Evolutionary conservation across 257 asterid species (phyloP), one percentile per base, ranked within the genome.

Genomic region (Leptodermis oblonga): DNA sequence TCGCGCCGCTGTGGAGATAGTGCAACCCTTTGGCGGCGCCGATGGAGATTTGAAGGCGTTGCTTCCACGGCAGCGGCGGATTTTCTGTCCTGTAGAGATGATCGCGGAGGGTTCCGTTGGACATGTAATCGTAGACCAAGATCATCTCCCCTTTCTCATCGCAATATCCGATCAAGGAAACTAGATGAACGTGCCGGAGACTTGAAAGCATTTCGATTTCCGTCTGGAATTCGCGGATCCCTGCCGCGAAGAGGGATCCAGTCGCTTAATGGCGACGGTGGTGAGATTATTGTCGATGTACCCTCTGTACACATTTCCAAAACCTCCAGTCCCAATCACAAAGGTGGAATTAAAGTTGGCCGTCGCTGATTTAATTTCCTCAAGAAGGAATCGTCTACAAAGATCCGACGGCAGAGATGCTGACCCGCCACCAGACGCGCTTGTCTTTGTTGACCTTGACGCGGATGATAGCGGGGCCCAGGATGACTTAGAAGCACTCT

Each of bases 11-110:
- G 77, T 89, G 96, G 23, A 89, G 96, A 63, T 86, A 89, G 20
- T 78, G 72, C 46, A 89, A 45, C 9, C 92, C 96, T 42, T 72
- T 84, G 6, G 95, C 95, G 0, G 96, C 88, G 30, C 92, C 96
- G 22, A 80, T 34, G 73, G 87, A 81, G 67, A 87, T 83, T 9
- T 71, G 79, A 14, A 87, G 90, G 34, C 95, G 87, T 20, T 81
- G 69, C 65, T 73, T 84, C 95, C 92, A 87, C 4, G 73, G 26
- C 23, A 87, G 54, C 0, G 86, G 83, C 0, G 82, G 41, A 42
- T 84, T 84, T 2, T 76, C 45, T 0, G 89, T 20, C 6, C 70
- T 71, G 78, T 82, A 82, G 53, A 86, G 85, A 53, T 82, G 95
- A 68, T 77, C 84, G 0, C 85, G 88, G 0, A 85, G 65, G 0